Percentiles rank a stretch among this genome's conserved stretches.
Conservation (phyloP, 2,329 filamentous ascomycete genomes). For the Xylaria hypoxylon region DNA sequence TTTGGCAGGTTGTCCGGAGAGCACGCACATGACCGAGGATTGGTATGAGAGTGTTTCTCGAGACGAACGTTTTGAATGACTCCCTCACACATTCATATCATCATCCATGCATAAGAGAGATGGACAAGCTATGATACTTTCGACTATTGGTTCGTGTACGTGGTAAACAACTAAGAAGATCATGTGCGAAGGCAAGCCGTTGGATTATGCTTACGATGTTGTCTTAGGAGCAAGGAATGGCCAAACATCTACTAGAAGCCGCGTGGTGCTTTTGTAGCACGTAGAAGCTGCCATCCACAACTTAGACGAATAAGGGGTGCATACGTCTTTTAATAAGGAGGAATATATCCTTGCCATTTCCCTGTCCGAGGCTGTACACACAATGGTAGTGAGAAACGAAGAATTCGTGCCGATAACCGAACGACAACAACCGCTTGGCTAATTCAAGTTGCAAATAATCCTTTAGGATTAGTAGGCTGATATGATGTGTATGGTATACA, state of each 20-base stretch:
- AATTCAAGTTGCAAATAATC: slow-evolving; percentile 6
- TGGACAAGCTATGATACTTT: not conserved
- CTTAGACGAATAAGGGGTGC: not conserved
- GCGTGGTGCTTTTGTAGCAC: slow-evolving; percentile 20
- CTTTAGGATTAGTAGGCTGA: slow-evolving; percentile 22
- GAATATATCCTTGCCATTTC: not conserved
- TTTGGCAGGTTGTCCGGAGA: not conserved
- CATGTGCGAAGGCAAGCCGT: slow-evolving; percentile 15
- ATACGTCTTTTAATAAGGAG: slow-evolving; percentile 8
- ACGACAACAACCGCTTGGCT: slow-evolving; percentile 11
- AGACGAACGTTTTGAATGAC: not conserved
- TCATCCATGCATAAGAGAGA: not conserved
- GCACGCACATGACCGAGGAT: not conserved
- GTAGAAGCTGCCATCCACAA: slow-evolving; percentile 5
- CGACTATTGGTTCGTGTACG: not conserved
- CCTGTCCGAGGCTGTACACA: slow-evolving; percentile 1
- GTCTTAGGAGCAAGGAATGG: not conserved
- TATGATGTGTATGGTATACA: slow-evolving; percentile 11
- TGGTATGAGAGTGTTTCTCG: not conserved
- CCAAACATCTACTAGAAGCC: slow-evolving; percentile 27
- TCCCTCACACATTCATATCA: not conserved
- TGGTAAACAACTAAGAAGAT: not conserved
- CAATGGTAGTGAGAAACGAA: not conserved
- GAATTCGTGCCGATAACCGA: not conserved
- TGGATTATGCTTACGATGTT: not conserved